These are phyloP conservation scores for Ulota crispa DNA, from an alignment of 225 moss, liverwort and hornwort genomes.

Conservation along the genomic window DNA sequence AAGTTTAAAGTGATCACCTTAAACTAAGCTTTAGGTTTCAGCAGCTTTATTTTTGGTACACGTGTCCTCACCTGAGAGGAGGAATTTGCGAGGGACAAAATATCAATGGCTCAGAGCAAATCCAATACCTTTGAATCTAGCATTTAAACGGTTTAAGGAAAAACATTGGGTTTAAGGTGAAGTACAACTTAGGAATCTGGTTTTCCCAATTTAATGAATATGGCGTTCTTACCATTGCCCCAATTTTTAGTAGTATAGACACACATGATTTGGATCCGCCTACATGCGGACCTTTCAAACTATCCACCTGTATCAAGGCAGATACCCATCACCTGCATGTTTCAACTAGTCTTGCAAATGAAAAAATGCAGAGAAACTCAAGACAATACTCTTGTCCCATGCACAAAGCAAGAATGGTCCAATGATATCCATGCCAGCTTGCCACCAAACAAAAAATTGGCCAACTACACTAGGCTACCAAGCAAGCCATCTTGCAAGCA, in stretches of 20 bases:
- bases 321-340: slow-evolving; percentile 31
- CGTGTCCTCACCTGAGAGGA: too few relatives aligned
- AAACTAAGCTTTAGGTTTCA: too few relatives aligned
- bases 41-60: too few relatives aligned
- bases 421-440: slow-evolving; percentile 30
- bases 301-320: slow-evolving; percentile 35
- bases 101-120: too few relatives aligned
- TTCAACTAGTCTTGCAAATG: slow-evolving; percentile 38
- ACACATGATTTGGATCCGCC: slow-evolving; percentile 42
- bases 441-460: slow-evolving; percentile 28
- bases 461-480: slow-evolving; percentile 28
- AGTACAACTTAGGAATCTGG: too few relatives aligned
- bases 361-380: slow-evolving; percentile 29
- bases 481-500: slow-evolving; percentile 49
- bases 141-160: too few relatives aligned
- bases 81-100: too few relatives aligned
- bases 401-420: slow-evolving; percentile 28
- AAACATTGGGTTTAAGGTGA: too few relatives aligned
- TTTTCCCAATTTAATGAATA: too few relatives aligned
- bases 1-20: too few relatives aligned
- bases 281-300: slow-evolving; percentile 41
- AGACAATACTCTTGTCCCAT: slow-evolving; percentile 30
- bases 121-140: too few relatives aligned
- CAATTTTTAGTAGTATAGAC: slow-evolving; percentile 52
- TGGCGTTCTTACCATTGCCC: slow-evolving; percentile 39